A percentile compares a stretch with the other conserved stretches of the same genome.
These are phyloP conservation scores for Diaporthe sp. DNA, from an alignment of 2,329 filamentous ascomycete species.

Conservation along the genomic window DNA sequence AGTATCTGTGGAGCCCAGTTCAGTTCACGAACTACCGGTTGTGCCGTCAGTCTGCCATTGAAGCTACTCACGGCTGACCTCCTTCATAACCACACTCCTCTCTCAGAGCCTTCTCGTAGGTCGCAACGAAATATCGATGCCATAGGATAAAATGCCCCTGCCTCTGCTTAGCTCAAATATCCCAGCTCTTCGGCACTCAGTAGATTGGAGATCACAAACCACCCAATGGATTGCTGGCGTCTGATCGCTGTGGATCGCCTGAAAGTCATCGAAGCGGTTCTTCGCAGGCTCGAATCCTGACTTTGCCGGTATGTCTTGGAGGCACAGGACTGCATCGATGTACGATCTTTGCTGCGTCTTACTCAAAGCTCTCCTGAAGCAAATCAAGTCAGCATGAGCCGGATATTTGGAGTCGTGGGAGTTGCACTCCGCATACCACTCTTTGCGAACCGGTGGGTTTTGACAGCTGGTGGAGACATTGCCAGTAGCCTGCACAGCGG, in stretches of 20 bases:
- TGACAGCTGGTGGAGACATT: neutral
- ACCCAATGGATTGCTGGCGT: neutral
- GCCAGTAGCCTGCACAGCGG: neutral
- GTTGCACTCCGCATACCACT: neutral
- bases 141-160: neutral
- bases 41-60: neutral
- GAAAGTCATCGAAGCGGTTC: neutral
- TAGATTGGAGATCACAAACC: neutral
- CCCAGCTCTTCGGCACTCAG: neutral
- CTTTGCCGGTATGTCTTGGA: neutral
- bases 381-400: too few species aligned
- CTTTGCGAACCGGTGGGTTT: neutral
- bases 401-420: neutral
- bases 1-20: neutral
- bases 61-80: neutral
- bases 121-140: constrained; percentile 4
- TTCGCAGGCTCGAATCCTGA: neutral
- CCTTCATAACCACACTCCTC: neutral
- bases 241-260: neutral
- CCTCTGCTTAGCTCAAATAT: neutral
- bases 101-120: neutral
- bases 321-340: neutral
- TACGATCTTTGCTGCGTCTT: neutral
- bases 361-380: neutral
- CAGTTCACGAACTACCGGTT: neutral